Base-by-base conservation (phyloP, 768 basidiomycete species). In the Suillus bovinus region DNA sequence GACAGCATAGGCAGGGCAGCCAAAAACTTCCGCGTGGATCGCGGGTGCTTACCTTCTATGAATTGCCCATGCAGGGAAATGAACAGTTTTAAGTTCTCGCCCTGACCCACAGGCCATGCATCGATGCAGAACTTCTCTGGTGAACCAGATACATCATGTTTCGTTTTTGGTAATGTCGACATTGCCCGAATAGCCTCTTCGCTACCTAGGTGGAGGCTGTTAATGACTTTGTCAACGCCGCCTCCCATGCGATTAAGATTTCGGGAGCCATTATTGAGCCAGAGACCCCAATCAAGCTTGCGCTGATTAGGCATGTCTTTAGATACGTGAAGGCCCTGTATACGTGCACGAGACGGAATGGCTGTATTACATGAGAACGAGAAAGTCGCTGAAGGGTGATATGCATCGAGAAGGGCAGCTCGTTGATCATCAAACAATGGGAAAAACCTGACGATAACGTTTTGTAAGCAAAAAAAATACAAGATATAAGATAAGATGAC, bases 51-150 rank as follows among this genome's bases (percentile, higher is more conserved):
- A 96, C 96, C 82, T 83, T 99, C 96, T 57, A 84, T 82, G 71
- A 96, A 96, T 73, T 98, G 88, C 3, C 96, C 96, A 72, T 97
- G 94, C 20, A 98, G 80, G 50, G 84, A 86, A 63, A 93, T 79
- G 64, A 96, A 81, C 20, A 84, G 77, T 71, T 82, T 86, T 42
- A 76, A 68, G 63, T 74, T 69, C 47, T 83, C 83, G 49, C 86
- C 89, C 63, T 86, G 84, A 33, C 79, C 80, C 44, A 93, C 83
- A 6, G 86, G 91, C 81, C 91, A 94, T 1, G 91, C 85, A 68
- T 99, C 97, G 38, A 97, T 82, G 64, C 86, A 87, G 74, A 97
- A 98, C 70, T 90, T 93, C 69, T 88, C 87, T 0, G 90, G 81
- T 2, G 92, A 85, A 8, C 88, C 86, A 29, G 82, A 77, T 50